Percentiles rank a stretch among this genome's conserved stretches.
Conservation (phyloP, 805 yeast species). For the Yamadazyma sp. region DNA sequence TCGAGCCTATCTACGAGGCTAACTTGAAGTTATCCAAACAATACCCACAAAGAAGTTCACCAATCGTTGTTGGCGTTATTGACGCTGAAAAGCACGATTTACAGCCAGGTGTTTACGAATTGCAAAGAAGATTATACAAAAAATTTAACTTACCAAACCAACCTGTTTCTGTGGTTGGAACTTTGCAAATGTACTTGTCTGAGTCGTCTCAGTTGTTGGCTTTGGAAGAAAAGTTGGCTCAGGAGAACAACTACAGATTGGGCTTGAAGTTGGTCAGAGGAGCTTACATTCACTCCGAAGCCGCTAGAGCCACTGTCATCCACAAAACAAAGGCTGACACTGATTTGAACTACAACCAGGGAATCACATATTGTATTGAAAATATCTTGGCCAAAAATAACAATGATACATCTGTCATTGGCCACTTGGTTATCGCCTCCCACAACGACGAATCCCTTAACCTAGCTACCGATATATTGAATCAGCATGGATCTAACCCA, state of each 20-base stretch:
- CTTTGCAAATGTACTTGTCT: constrained; percentile 87
- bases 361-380: constrained; percentile 61
- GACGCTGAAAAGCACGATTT: constrained; percentile 91
- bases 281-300: constrained; percentile 90
- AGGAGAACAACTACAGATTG: constrained; percentile 59
- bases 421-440: constrained; percentile 86
- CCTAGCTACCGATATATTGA: constrained; percentile 60
- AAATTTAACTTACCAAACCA: constrained; percentile 62
- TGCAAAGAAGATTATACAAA: constrained; percentile 77
- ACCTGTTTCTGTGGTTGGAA: constrained; percentile 77
- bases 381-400: constrained; percentile 47
- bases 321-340: constrained; percentile 77
- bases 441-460: constrained; percentile 82
- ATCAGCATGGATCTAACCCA: constrained; percentile 16
- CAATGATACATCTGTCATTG: constrained; percentile 51
- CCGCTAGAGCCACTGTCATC: constrained; percentile 68
- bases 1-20: constrained; percentile 53
- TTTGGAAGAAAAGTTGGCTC: constrained; percentile 65
- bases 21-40: constrained; percentile 48
- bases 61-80: constrained; percentile 73
- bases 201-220: constrained; percentile 64
- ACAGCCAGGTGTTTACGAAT: constrained; percentile 88
- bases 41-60: constrained; percentile 66
- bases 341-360: constrained; percentile 73
- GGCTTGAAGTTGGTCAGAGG: constrained; percentile 94